A percentile compares a stretch with the other conserved stretches of the same genome.
Evolutionary conservation across 768 basidiomycete genomes (phyloP).

Genomic region (Pleurotus platypus): DNA sequence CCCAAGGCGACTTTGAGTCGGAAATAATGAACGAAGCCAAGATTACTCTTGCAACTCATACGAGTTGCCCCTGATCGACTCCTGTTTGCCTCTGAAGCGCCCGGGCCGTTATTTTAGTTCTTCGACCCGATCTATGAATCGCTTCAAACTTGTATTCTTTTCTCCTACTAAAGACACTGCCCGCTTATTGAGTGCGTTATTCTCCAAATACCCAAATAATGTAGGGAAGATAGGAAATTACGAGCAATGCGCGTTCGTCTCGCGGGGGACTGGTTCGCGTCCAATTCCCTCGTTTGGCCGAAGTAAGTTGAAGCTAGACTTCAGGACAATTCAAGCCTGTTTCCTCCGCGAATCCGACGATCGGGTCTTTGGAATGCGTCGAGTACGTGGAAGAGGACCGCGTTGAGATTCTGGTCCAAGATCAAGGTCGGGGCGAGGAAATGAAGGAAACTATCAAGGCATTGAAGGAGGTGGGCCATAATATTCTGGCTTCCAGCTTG

Average conservation of each 20-base stretch:
- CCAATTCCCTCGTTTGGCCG: background rate
- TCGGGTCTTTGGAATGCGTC: slow-evolving; percentile 38
- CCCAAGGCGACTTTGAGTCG: no score
- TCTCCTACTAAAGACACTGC: slow-evolving; percentile 38
- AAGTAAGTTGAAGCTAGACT: background rate
- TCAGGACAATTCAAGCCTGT: slow-evolving; percentile 45
- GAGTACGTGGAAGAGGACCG: slow-evolving; percentile 51
- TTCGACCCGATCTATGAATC: slow-evolving; percentile 7
- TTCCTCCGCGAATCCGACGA: slow-evolving; percentile 37
- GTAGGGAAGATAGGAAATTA: slow-evolving; percentile 53
- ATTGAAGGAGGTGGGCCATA: slow-evolving; percentile 38
- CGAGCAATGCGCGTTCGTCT: slow-evolving; percentile 51
- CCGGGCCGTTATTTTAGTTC: background rate
- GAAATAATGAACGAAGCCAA: no score
- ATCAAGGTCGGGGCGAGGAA: slow-evolving; percentile 28
- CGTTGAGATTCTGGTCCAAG: slow-evolving; percentile 48
- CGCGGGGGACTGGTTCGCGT: slow-evolving; percentile 47
- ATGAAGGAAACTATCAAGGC: slow-evolving; percentile 37
- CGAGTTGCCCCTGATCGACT: no score
- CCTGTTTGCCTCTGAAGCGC: background rate
- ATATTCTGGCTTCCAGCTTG: background rate
- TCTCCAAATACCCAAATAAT: slow-evolving; percentile 37
- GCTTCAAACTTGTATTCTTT: slow-evolving; percentile 56
- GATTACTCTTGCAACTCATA: no score
- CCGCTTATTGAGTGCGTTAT: slow-evolving; percentile 39